A percentile compares a stretch with the other conserved stretches of the same genome.
These are phyloP conservation scores for Mycena vitilis DNA, from an alignment of 768 basidiomycete genomes.

Conservation along the genomic window DNA sequence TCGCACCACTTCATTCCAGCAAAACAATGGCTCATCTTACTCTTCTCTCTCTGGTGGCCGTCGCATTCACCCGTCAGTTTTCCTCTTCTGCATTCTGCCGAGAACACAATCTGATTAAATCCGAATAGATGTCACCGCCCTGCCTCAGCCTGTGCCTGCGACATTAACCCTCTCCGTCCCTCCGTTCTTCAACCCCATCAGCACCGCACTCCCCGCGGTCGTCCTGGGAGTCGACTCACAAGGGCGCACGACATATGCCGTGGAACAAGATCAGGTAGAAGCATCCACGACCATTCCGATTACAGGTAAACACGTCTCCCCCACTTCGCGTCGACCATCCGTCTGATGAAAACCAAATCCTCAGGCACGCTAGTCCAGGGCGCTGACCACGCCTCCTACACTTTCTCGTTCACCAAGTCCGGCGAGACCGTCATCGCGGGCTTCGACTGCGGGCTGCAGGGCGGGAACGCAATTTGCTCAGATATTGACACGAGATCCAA, in stretches of 20 bases:
- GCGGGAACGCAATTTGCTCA: background rate
- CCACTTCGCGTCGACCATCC: background rate
- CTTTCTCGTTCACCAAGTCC: background rate
- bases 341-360: background rate
- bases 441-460: slow-evolving; percentile 1
- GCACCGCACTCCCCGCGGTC: slow-evolving; percentile 1
- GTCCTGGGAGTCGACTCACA: slow-evolving; percentile 24
- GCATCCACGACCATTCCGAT: background rate
- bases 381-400: background rate
- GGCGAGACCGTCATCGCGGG: background rate
- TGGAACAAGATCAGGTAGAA: slow-evolving; percentile 8
- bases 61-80: background rate
- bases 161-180: background rate
- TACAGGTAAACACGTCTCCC: slow-evolving; percentile 7
- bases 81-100: background rate
- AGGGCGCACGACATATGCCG: slow-evolving; percentile 19
- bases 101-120: background rate
- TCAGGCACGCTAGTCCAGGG: background rate
- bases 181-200: background rate
- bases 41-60: background rate
- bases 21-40: background rate
- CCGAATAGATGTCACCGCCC: background rate
- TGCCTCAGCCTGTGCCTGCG: too few relatives aligned
- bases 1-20: background rate
- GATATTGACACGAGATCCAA: background rate